phyloP scores from a whole-genome alignment of 352 stramenopile species.

The Globisporangium yorkense region DNA sequence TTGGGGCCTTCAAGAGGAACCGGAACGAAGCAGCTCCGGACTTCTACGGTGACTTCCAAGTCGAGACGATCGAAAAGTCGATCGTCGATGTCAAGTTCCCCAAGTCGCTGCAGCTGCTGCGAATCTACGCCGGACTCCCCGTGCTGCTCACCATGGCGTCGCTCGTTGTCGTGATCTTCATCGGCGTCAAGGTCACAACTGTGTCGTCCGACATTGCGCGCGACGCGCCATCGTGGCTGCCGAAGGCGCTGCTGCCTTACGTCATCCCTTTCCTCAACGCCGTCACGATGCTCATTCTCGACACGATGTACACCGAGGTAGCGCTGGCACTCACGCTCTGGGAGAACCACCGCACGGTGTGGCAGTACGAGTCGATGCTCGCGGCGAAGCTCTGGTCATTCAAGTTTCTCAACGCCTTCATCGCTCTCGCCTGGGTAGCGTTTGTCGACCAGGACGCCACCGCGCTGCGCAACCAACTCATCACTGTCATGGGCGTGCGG shows the following conservation, averaged over 20 bases:
- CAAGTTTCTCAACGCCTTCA: slow-evolving; percentile 81
- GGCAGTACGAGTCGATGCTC: slow-evolving; percentile 76
- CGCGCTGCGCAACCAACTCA: slow-evolving; percentile 51
- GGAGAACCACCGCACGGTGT: slow-evolving; percentile 78
- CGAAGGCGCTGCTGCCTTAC: slow-evolving; percentile 33
- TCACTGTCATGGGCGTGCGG: slow-evolving; percentile 65
- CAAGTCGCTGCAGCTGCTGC: slow-evolving; percentile 42
- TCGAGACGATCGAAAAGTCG: slow-evolving; percentile 34
- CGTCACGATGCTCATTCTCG: slow-evolving; percentile 63
- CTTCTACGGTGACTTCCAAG: slow-evolving; percentile 73
- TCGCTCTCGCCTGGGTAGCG: slow-evolving; percentile 75
- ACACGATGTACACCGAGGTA: slow-evolving; percentile 61
- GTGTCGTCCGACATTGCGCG: slow-evolving; percentile 21
- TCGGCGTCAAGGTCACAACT: slow-evolving; percentile 38
- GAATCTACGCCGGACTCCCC: slow-evolving; percentile 54
- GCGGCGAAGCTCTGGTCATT: slow-evolving; percentile 74
- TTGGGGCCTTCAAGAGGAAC: slow-evolving; percentile 70
- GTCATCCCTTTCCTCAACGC: slow-evolving; percentile 61
- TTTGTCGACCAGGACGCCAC: slow-evolving; percentile 54
- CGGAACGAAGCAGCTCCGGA: slow-evolving; percentile 34
- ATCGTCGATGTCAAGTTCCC: slow-evolving; percentile 58
- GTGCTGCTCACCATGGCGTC: slow-evolving; percentile 49
- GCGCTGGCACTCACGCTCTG: slow-evolving; percentile 54
- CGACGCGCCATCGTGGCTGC: slow-evolving; percentile 31
- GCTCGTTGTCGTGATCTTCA: slow-evolving; percentile 49